Evolutionary conservation across 2,329 filamentous ascomycete species (phyloP).

Genomic region (Trichoderma arundinaceum): DNA sequence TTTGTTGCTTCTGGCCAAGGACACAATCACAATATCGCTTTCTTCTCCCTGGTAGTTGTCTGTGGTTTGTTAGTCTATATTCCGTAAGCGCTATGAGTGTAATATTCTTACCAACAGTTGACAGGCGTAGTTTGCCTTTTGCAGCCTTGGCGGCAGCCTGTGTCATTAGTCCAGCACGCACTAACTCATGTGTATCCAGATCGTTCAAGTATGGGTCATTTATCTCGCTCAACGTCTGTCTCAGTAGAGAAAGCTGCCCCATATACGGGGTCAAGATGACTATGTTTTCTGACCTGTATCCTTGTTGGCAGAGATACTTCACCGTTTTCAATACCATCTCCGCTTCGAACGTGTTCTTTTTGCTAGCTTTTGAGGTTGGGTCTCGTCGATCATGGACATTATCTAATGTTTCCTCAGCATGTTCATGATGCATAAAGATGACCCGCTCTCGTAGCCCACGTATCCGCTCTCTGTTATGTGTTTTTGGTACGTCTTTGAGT

Average conservation of each 20-base stretch:
- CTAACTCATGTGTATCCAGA: constrained; percentile 66
- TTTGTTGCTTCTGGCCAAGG: constrained; percentile 69
- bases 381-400: constrained; percentile 58
- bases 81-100: not conserved
- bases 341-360: constrained; percentile 67
- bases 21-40: constrained; percentile 72
- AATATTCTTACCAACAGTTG: constrained; percentile 68
- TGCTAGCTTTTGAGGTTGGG: constrained; percentile 56
- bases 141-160: constrained; percentile 55
- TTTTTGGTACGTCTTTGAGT: constrained; percentile 61
- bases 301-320: constrained; percentile 72
- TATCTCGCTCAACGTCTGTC: constrained; percentile 57
- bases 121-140: constrained; percentile 63
- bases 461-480: constrained; percentile 52
- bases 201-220: constrained; percentile 72
- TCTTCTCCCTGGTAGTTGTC: constrained; percentile 84
- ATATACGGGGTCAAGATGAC: constrained; percentile 76
- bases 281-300: constrained; percentile 67
- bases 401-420: constrained; percentile 55
- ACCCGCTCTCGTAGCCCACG: constrained; percentile 65
- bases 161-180: constrained; percentile 63
- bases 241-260: constrained; percentile 67
- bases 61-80: constrained; percentile 38
- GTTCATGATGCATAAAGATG: constrained; percentile 68
- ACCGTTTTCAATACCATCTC: constrained; percentile 69